These are phyloP conservation scores for Furcasterigmium sp. DNA, from an alignment of 2,329 filamentous ascomycete species.

Conservation along the genomic window DNA sequence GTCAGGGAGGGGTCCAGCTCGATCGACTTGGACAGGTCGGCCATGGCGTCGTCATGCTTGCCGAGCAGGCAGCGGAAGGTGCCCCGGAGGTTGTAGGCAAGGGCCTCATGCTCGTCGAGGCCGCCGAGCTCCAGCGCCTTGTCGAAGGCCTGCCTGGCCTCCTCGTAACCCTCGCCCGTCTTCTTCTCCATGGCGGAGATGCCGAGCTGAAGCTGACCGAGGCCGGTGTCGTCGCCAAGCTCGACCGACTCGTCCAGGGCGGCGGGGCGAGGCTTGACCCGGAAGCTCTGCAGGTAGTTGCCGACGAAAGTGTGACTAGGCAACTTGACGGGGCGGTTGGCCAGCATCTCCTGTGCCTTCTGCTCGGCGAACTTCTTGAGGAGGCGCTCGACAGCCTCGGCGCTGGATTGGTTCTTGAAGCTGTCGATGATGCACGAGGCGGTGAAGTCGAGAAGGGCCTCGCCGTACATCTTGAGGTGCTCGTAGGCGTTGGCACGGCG, in stretches of 20 bases:
- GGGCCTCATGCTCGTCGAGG: slow-evolving; percentile 76
- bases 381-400: slow-evolving; percentile 84
- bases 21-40: slow-evolving; percentile 87
- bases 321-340: slow-evolving; percentile 78
- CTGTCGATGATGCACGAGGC: slow-evolving; percentile 98
- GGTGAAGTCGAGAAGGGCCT: slow-evolving; percentile 94
- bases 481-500: slow-evolving; percentile 95
- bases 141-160: slow-evolving; percentile 81
- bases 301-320: slow-evolving; percentile 95
- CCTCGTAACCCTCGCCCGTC: slow-evolving; percentile 86
- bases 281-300: slow-evolving; percentile 99
- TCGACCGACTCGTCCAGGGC: slow-evolving; percentile 81
- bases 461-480: slow-evolving; percentile 83
- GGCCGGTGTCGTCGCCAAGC: slow-evolving; percentile 70
- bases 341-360: slow-evolving; percentile 86
- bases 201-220: slow-evolving; percentile 80
- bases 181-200: slow-evolving; percentile 76
- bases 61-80: slow-evolving; percentile 93
- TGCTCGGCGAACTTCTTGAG: slow-evolving; percentile 95
- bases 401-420: slow-evolving; percentile 87
- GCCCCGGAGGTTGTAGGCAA: slow-evolving; percentile 93
- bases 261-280: slow-evolving; percentile 69
- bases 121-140: slow-evolving; percentile 79
- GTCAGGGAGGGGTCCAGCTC: slow-evolving; percentile 83
- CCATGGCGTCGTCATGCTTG: slow-evolving; percentile 75